Conservation (phyloP, 495 filamentous ascomycete species). For the Aspergillus bridgeri region DNA sequence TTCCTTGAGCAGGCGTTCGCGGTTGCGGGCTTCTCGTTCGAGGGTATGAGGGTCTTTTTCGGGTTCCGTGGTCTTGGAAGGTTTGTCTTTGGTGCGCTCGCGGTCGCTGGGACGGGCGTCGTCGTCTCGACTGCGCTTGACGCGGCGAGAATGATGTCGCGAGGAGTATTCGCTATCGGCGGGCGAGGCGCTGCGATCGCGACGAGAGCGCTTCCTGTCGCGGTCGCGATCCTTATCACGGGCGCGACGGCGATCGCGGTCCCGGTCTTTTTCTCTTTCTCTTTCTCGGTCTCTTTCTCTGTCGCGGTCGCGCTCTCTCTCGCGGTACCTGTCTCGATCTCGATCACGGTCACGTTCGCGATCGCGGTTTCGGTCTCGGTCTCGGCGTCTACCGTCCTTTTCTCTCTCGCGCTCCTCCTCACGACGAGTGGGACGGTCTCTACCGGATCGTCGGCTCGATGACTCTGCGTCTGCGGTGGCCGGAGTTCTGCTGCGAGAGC, state of each 20-base stretch:
- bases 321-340: constrained; percentile 29
- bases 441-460: constrained; percentile 29
- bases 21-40: constrained; percentile 72
- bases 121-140: constrained; percentile 34
- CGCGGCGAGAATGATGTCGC: constrained; percentile 40
- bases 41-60: constrained; percentile 67
- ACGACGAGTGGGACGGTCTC: constrained; percentile 40
- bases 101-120: constrained; percentile 23
- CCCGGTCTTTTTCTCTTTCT: constrained; percentile 43
- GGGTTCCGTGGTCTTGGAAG: constrained; percentile 29
- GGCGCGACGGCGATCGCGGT: constrained; percentile 44
- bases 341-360: constrained; percentile 35
- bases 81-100: constrained; percentile 16
- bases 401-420: constrained; percentile 34
- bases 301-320: constrained; percentile 35
- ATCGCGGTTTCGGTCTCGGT: constrained; percentile 36
- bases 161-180: constrained; percentile 33
- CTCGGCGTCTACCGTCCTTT: constrained; percentile 25
- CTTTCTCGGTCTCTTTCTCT: constrained; percentile 45
- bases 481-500: constrained; percentile 18
- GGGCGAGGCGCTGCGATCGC: constrained; percentile 46
- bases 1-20: constrained; percentile 74
- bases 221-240: constrained; percentile 44
- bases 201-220: constrained; percentile 53
- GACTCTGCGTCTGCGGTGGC: constrained; percentile 10